Evolutionary conservation across 2,329 filamentous ascomycete genomes (phyloP).

Genomic region (Chaetomium strumarium): DNA sequence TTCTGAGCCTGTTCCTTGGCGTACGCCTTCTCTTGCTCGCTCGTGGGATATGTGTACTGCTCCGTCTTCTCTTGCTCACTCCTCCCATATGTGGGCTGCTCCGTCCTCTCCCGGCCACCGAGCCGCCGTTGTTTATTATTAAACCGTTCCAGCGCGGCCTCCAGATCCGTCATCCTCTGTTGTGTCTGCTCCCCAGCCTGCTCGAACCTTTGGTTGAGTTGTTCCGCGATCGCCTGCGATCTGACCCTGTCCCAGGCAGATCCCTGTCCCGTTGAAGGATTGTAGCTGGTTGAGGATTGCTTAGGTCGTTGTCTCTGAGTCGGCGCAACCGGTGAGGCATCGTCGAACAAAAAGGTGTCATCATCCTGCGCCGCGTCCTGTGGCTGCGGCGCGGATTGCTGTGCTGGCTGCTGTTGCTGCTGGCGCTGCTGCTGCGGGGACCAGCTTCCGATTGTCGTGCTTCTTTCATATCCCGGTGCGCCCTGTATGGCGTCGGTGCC

Average conservation of each 20-base stretch:
- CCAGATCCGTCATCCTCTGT: no score
- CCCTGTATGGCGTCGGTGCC: no score
- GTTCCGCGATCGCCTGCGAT: slow-evolving; percentile 12
- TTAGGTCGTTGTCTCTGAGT: slow-evolving; percentile 1
- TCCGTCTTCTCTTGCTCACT: slow-evolving; percentile 7
- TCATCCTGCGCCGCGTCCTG: slow-evolving; percentile 8
- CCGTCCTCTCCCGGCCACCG: no score
- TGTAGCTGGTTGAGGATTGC: not conserved
- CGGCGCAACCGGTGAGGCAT: slow-evolving; percentile 23
- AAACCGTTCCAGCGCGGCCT: no score
- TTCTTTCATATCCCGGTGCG: no score
- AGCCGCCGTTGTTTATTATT: no score
- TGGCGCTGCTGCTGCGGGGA: not conserved
- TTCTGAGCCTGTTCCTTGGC: slow-evolving; percentile 25
- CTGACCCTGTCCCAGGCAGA: slow-evolving; percentile 24
- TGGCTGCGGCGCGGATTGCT: not conserved
- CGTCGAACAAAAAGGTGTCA: slow-evolving; percentile 21
- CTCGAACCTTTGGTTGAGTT: not conserved
- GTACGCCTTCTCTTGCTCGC: slow-evolving; percentile 19
- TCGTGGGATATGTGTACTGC: slow-evolving; percentile 17
- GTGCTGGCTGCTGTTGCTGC: slow-evolving; percentile 4
- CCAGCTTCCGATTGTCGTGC: no score
- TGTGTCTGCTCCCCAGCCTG: not conserved
- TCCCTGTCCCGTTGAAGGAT: not conserved
- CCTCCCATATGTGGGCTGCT: slow-evolving; percentile 18